phyloP scores from a whole-genome alignment of 2,329 filamentous ascomycete species.

The Colletotrichum sp. region DNA sequence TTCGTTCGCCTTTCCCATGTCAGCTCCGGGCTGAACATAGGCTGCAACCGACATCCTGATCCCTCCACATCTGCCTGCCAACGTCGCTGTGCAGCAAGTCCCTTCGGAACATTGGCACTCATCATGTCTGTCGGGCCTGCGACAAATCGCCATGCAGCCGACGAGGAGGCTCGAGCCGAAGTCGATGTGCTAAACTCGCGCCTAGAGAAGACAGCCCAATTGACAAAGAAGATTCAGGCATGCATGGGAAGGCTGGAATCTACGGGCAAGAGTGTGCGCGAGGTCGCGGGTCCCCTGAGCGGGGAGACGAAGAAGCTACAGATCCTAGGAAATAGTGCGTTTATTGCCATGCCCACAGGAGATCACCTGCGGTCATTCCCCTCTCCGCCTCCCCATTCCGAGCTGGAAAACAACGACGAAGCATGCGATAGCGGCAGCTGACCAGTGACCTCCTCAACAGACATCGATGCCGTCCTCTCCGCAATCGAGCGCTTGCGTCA shows the following conservation, averaged over 20 bases:
- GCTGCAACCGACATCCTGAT: neutral
- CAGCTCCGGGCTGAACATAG: neutral
- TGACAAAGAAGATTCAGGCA: conserved; percentile 95
- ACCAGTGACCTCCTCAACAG: conserved; percentile 41
- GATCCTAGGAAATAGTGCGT: conserved; percentile 78
- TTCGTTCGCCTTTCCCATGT: neutral
- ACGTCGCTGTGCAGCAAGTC: neutral
- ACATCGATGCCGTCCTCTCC: conserved; percentile 84
- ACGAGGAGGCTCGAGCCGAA: conserved; percentile 72
- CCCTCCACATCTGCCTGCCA: neutral
- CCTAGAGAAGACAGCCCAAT: conserved; percentile 88
- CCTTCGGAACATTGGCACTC: neutral
- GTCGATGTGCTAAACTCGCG: conserved; percentile 74
- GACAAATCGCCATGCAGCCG: conserved; percentile 54
- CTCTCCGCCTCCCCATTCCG: neutral
- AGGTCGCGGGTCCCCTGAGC: conserved; percentile 91
- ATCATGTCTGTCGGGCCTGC: conserved; percentile 57
- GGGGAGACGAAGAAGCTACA: conserved; percentile 91
- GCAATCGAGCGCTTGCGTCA: conserved; percentile 89
- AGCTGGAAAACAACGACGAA: neutral
- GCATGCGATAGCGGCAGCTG: conserved; percentile 17
- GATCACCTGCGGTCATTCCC: neutral
- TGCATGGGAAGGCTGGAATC: conserved; percentile 84
- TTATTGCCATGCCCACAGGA: neutral
- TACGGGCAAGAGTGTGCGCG: conserved; percentile 87